Evolutionary conservation across 108 stramenopile species (phyloP).

Genomic region (Pseudonitzschia delicatissima): DNA sequence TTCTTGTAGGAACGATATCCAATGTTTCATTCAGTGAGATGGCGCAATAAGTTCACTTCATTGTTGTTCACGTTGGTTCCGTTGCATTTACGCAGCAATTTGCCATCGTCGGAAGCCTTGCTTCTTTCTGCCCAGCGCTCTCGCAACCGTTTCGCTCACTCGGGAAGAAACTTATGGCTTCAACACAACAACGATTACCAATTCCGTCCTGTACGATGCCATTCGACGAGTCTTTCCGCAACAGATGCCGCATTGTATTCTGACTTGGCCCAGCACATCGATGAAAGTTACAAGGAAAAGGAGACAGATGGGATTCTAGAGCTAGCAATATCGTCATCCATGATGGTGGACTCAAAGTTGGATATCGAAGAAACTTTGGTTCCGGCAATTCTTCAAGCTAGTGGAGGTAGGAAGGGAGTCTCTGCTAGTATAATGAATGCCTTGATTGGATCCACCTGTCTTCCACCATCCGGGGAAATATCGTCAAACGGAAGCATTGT

Average conservation of each 20-base stretch:
- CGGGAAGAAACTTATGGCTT: neutral
- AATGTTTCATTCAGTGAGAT: neutral
- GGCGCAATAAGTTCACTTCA: neutral
- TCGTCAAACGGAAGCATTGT: neutral
- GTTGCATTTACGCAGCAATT: neutral
- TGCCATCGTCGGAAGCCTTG: neutral
- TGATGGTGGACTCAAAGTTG: neutral
- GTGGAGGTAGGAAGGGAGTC: slow-evolving; percentile 29
- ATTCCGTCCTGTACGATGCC: neutral
- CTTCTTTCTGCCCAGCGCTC: neutral
- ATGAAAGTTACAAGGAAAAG: slow-evolving; percentile 16
- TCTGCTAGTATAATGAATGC: slow-evolving; percentile 50
- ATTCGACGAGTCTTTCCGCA: neutral
- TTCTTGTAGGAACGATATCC: neutral
- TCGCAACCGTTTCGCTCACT: neutral
- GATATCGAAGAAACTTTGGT: slow-evolving; percentile 30
- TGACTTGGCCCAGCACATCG: slow-evolving; percentile 11
- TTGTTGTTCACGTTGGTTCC: neutral
- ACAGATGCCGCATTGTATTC: neutral
- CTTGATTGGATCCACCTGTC: slow-evolving; percentile 51
- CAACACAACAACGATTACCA: neutral
- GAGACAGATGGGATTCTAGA: slow-evolving; percentile 48
- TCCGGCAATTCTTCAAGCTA: slow-evolving; percentile 39
- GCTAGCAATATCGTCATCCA: slow-evolving; percentile 5
- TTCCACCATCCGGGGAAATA: neutral